Conservation (phyloP, 139 green algal genomes). For the Auxenochlorella pyrenoidosa region DNA sequence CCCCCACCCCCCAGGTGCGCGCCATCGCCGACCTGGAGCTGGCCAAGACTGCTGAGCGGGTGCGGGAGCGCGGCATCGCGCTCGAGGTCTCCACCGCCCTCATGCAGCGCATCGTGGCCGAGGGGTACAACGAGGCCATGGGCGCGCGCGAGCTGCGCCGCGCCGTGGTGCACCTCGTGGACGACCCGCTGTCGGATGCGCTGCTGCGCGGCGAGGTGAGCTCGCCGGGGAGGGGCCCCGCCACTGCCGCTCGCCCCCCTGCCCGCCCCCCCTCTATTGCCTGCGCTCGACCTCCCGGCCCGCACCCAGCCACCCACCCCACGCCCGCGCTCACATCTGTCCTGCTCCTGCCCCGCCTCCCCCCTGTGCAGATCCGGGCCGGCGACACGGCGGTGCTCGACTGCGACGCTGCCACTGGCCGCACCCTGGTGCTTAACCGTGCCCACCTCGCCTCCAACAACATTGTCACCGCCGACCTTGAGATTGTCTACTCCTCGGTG, state of each 20-base stretch:
- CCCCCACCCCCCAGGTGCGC: slow-evolving; percentile 50
- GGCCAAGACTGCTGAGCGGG: slow-evolving; percentile 57
- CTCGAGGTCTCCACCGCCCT: slow-evolving; percentile 53
- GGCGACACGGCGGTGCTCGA: slow-evolving; percentile 21
- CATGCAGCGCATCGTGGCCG: slow-evolving; percentile 66
- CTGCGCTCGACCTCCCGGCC: background rate
- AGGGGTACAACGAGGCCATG: slow-evolving; percentile 74
- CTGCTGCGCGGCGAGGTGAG: slow-evolving; percentile 62
- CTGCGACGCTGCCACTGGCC: slow-evolving; percentile 6
- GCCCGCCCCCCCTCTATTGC: no score
- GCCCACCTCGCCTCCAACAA: slow-evolving; percentile 12
- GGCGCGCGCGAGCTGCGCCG: slow-evolving; percentile 70
- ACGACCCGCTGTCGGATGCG: slow-evolving; percentile 74
- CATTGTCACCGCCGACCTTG: background rate
- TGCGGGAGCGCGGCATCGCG: slow-evolving; percentile 53
- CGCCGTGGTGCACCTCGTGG: slow-evolving; percentile 61
- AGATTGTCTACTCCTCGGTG: slow-evolving; percentile 28
- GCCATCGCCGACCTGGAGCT: slow-evolving; percentile 79
- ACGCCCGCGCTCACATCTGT: no score
- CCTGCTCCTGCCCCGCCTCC: background rate
- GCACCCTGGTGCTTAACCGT: slow-evolving; percentile 17
- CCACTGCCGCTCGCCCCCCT: no score
- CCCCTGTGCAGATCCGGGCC: slow-evolving; percentile 3
- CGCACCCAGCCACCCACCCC: background rate
- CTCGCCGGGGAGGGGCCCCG: no score